phyloP scores from a whole-genome alignment of 1,284 basidiomycete species.

The Puccinia polysora region DNA sequence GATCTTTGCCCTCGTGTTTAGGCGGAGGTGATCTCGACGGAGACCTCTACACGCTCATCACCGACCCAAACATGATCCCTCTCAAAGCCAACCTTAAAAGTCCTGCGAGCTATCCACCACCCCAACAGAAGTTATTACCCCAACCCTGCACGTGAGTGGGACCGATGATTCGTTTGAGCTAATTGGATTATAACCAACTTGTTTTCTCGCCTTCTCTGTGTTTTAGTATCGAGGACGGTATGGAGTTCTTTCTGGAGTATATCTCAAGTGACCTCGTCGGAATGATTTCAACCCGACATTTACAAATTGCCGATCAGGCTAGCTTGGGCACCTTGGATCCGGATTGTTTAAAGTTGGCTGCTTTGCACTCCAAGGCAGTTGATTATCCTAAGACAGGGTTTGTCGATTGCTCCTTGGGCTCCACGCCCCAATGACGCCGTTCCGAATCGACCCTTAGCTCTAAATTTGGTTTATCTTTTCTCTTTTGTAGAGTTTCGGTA shows the following conservation, averaged over 20 bases:
- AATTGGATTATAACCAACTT: too few relatives aligned
- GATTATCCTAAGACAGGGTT: conserved; percentile 45
- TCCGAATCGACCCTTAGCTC: not conserved
- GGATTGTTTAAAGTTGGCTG: conserved; percentile 63
- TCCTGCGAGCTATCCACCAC: conserved; percentile 61
- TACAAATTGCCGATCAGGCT: conserved; percentile 66
- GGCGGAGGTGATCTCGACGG: conserved; percentile 71
- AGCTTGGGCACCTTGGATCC: conserved; percentile 58
- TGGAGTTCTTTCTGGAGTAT: conserved; percentile 68
- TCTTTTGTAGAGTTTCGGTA: conserved; percentile 16
- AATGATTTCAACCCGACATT: conserved; percentile 60
- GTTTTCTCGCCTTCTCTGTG: too few relatives aligned
- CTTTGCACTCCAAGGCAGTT: conserved; percentile 65
- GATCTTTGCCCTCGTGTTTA: conserved; percentile 65
- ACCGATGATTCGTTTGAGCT: too few relatives aligned
- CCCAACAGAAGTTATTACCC: conserved; percentile 57
- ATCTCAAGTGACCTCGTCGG: conserved; percentile 62
- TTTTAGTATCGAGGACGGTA: conserved; percentile 61
- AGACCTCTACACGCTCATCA: conserved; percentile 59
- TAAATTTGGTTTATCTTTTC: not conserved
- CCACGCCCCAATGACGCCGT: not conserved
- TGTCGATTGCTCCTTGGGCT: conserved; percentile 5
- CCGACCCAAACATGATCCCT: conserved; percentile 57
- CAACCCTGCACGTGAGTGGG: conserved; percentile 57
- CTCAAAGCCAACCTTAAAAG: conserved; percentile 51